Percentiles rank a stretch among this genome's conserved stretches.
Conservation (phyloP, 352 stramenopile species). For the Pythium insidiosum region DNA sequence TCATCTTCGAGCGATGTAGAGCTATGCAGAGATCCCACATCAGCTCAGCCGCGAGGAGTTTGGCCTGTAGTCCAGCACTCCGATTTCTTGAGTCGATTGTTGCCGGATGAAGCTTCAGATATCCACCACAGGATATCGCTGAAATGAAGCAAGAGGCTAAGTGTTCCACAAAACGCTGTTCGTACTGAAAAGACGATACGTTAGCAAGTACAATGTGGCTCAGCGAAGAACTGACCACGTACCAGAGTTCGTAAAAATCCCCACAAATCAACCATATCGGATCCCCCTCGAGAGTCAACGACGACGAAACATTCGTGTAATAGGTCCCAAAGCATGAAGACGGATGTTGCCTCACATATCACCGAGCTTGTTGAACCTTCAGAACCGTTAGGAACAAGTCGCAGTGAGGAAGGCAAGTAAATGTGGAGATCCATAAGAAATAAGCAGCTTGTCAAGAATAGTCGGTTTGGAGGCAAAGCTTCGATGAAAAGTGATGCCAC, state of each 20-base stretch:
- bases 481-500: constrained; percentile 11
- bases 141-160: neutral
- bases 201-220: no score
- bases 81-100: neutral
- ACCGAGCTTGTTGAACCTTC: no score
- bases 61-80: neutral
- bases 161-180: neutral
- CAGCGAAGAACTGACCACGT: no score
- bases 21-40: constrained; percentile 9
- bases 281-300: neutral
- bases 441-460: no score
- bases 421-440: no score
- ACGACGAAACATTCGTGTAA: no score
- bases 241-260: neutral
- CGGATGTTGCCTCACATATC: no score
- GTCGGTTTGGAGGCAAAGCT: constrained; percentile 26
- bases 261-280: neutral
- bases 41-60: neutral
- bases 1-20: no score
- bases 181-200: no score
- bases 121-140: neutral
- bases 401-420: no score
- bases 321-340: no score
- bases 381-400: no score
- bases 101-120: neutral